A percentile compares a stretch with the other conserved stretches of the same genome.
phyloP scores from a whole-genome alignment of 73 alveolate species.

The Uronychia setigera region DNA sequence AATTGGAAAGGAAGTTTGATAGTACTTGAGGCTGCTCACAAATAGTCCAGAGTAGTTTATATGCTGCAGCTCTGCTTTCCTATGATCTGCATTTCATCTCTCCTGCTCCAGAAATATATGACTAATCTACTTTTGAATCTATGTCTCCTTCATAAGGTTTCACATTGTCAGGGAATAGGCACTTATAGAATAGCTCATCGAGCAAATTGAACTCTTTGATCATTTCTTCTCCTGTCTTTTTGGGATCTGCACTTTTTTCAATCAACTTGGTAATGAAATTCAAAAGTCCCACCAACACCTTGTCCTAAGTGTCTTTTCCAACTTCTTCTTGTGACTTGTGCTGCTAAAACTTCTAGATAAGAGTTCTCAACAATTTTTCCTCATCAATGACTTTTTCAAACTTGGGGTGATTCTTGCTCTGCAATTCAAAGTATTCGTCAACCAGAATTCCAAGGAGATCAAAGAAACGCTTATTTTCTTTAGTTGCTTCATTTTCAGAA shows the following conservation, averaged over 20 bases:
- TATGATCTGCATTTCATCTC: constrained; percentile 32
- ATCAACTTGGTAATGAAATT: not conserved
- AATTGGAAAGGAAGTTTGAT: constrained; percentile 35
- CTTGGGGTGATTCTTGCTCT: not conserved
- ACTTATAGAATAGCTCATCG: constrained; percentile 51
- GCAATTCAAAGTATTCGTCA: constrained; percentile 39
- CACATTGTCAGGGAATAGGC: constrained; percentile 43
- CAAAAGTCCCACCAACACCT: constrained; percentile 19
- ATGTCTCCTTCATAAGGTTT: not conserved
- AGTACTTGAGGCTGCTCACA: constrained; percentile 46
- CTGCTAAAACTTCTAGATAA: constrained; percentile 42
- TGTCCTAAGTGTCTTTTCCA: constrained; percentile 9
- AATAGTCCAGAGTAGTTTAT: constrained; percentile 48
- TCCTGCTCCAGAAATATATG: not conserved
- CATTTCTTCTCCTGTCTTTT: constrained; percentile 16
- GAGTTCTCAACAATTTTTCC: constrained; percentile 23
- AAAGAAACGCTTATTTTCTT: constrained; percentile 48
- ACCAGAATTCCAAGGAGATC: constrained; percentile 52
- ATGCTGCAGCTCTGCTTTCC: constrained; percentile 59
- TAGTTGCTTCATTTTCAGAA: not conserved
- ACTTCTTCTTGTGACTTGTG: constrained; percentile 22
- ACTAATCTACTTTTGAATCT: constrained; percentile 8
- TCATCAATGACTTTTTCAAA: constrained; percentile 41
- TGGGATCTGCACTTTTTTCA: not conserved
- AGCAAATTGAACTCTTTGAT: constrained; percentile 41